A percentile compares a stretch with the other conserved stretches of the same genome.
Conservation (phyloP, 2,329 filamentous ascomycete species). For the Fusarium dimerum region DNA sequence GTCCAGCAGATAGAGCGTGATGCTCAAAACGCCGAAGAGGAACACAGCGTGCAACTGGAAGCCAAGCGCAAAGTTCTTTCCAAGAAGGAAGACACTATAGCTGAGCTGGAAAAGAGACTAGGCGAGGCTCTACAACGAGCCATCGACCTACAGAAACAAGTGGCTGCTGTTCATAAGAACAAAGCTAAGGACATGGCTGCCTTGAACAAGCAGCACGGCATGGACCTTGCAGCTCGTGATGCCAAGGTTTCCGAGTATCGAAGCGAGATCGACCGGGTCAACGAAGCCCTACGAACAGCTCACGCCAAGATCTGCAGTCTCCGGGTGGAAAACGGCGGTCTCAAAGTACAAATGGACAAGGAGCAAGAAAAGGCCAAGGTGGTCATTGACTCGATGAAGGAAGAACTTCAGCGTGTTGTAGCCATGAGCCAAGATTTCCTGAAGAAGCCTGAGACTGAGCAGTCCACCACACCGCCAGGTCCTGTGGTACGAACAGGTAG, state of each 20-base stretch:
- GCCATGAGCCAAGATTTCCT: constrained; percentile 49
- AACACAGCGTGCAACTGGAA: constrained; percentile 37
- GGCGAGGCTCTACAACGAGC: constrained; percentile 41
- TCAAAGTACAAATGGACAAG: constrained; percentile 38
- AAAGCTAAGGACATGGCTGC: constrained; percentile 33
- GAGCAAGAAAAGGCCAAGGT: constrained; percentile 43
- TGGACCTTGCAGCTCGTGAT: constrained; percentile 52
- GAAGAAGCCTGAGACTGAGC: constrained; percentile 28
- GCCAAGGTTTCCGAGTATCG: constrained; percentile 50
- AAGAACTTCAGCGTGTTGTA: constrained; percentile 51
- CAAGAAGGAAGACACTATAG: constrained; percentile 39
- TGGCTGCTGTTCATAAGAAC: constrained; percentile 39
- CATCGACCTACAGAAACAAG: constrained; percentile 39
- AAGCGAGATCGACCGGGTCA: constrained; percentile 49
- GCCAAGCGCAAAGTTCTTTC: constrained; percentile 35
- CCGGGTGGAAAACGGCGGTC: constrained; percentile 46
- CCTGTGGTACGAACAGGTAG: constrained; percentile 15
- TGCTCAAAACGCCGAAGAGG: constrained; percentile 31
- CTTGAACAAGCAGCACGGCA: constrained; percentile 45
- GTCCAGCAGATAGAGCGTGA: constrained; percentile 50
- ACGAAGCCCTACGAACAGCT: constrained; percentile 46
- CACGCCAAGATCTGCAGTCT: constrained; percentile 48
- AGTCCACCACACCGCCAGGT: constrained; percentile 12
- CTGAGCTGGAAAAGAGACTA: constrained; percentile 48
- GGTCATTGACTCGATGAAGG: constrained; percentile 52